These are phyloP conservation scores for Pterulicium gracile DNA, from an alignment of 1,284 basidiomycete genomes.

Conservation along the genomic window DNA sequence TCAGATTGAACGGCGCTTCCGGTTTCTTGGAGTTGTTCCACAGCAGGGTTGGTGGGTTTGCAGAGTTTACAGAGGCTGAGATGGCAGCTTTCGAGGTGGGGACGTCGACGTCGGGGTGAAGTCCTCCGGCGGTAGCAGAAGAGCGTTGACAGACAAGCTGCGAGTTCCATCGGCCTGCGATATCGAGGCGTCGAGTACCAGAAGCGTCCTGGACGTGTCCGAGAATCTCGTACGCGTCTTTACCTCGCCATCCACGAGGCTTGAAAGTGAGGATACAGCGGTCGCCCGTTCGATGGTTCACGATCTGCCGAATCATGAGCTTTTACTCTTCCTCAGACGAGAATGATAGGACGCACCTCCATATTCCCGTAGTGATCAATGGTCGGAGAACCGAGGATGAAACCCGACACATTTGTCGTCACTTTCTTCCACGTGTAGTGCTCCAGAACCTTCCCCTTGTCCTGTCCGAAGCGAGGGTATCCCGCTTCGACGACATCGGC, in stretches of 20 bases:
- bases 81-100: conserved; percentile 35
- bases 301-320: too few relatives aligned
- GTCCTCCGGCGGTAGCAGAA: conserved; percentile 49
- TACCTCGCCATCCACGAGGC: conserved; percentile 89
- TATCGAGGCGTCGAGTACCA: conserved; percentile 74
- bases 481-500: conserved; percentile 40
- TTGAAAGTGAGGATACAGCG: conserved; percentile 89
- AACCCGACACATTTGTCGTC: conserved; percentile 87
- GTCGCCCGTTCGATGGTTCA: conserved; percentile 91
- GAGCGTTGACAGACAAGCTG: conserved; percentile 83
- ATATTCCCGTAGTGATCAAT: conserved; percentile 98
- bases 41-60: conserved; percentile 32
- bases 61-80: conserved; percentile 9
- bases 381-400: conserved; percentile 86
- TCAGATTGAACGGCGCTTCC: conserved; percentile 82
- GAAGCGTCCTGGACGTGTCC: conserved; percentile 68
- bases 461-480: conserved; percentile 33
- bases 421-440: conserved; percentile 96
- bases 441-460: conserved; percentile 58
- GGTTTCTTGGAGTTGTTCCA: conserved; percentile 93
- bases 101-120: conserved; percentile 67
- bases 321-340: too few relatives aligned
- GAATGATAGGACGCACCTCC: conserved; percentile 63
- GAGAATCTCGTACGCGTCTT: conserved; percentile 86
- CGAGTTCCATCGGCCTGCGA: conserved; percentile 93